phyloP scores from a whole-genome alignment of 2,329 filamentous ascomycete genomes.

The Hypoxylon sp. region DNA sequence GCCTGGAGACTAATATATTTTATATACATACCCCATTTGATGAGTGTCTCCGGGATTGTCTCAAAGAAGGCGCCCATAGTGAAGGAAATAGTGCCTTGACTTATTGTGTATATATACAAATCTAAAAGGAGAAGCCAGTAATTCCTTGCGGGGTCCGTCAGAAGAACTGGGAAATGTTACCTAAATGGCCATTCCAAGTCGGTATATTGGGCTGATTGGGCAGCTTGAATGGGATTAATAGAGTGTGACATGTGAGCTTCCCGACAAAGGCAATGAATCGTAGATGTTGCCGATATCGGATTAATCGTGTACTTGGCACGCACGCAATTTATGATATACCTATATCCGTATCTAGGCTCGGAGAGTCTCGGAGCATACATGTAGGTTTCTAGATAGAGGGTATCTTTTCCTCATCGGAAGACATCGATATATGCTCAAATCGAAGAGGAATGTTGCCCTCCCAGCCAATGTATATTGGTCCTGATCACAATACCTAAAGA shows the following conservation, averaged over 20 bases:
- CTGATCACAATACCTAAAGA: slow-evolving; percentile 15
- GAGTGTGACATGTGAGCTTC: slow-evolving; percentile 4
- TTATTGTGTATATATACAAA: slow-evolving; percentile 2
- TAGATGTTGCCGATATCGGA: slow-evolving; percentile 33
- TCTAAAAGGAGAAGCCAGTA: neutral
- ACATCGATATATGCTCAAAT: slow-evolving; percentile 28
- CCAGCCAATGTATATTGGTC: slow-evolving; percentile 14
- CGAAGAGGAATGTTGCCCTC: slow-evolving; percentile 25
- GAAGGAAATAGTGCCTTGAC: slow-evolving; percentile 1
- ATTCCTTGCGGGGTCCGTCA: neutral
- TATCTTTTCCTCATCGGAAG: slow-evolving; percentile 35
- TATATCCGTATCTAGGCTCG: neutral
- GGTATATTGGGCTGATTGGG: neutral
- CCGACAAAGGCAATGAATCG: slow-evolving; percentile 11
- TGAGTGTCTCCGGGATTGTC: slow-evolving; percentile 47
- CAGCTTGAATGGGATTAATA: no score
- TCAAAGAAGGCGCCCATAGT: slow-evolving; percentile 54
- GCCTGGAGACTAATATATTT: neutral
- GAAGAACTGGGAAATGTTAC: slow-evolving; percentile 2
- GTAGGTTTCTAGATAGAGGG: slow-evolving; percentile 25
- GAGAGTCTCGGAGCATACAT: slow-evolving; percentile 13
- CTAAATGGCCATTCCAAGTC: slow-evolving; percentile 1
- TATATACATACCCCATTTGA: neutral
- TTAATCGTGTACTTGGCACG: neutral
- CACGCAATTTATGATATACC: slow-evolving; percentile 4